These are phyloP conservation scores for Trichoderma guizhouense DNA, from an alignment of 2,329 filamentous ascomycete species.

Conservation along the genomic window DNA sequence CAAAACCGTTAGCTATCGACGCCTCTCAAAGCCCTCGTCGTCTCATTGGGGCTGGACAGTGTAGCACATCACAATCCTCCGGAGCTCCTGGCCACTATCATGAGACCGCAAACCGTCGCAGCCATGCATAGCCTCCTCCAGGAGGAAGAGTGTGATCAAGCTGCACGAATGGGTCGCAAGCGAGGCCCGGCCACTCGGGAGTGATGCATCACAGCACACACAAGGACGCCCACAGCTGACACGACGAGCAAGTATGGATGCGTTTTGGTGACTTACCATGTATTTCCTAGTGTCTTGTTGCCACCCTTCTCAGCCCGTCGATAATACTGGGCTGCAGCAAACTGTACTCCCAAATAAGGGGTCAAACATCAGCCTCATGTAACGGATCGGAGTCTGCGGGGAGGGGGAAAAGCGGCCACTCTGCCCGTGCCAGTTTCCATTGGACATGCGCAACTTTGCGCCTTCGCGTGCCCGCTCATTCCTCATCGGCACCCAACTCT, in stretches of 20 bases:
- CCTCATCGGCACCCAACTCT: slow-evolving; percentile 42
- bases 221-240: slow-evolving; percentile 1
- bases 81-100: neutral
- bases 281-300: slow-evolving; percentile 87
- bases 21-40: neutral
- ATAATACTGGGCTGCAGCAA: slow-evolving; percentile 82
- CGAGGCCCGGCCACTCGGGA: slow-evolving; percentile 1
- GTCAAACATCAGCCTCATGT: slow-evolving; percentile 48
- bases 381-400: slow-evolving; percentile 23
- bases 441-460: slow-evolving; percentile 14
- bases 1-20: neutral
- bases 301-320: slow-evolving; percentile 86
- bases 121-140: neutral
- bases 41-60: neutral
- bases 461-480: neutral
- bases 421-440: neutral
- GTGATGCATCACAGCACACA: neutral
- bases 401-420: neutral
- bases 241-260: slow-evolving; percentile 17
- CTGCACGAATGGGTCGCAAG: neutral
- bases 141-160: neutral
- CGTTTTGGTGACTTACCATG: slow-evolving; percentile 66
- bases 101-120: slow-evolving; percentile 3
- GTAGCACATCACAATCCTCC: slow-evolving; percentile 4
- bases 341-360: slow-evolving; percentile 46